Conservation (phyloP, 192 early-diverging fungal species). For the Coemansia sp. region DNA sequence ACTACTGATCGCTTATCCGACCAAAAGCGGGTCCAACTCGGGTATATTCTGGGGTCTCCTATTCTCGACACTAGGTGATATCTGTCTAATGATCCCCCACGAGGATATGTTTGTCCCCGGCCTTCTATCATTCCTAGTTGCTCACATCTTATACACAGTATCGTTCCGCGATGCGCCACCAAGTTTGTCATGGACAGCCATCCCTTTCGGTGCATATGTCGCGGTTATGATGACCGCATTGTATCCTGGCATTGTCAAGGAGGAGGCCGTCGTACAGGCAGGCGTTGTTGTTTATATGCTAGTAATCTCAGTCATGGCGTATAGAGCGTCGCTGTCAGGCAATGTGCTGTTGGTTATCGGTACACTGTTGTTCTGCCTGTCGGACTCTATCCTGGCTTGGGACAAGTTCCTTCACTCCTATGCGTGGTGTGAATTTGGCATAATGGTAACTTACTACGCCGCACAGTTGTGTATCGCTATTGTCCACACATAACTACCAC, state of each 20-base stretch:
- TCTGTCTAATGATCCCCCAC: slow-evolving; percentile 32
- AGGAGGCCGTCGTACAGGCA: slow-evolving; percentile 26
- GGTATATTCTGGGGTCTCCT: slow-evolving; percentile 29
- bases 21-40: not conserved
- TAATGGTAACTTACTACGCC: slow-evolving; percentile 48
- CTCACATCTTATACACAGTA: slow-evolving; percentile 30
- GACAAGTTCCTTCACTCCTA: slow-evolving; percentile 29
- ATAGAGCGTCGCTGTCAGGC: slow-evolving; percentile 30
- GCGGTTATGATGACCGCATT: slow-evolving; percentile 22
- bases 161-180: slow-evolving; percentile 14
- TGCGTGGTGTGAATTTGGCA: slow-evolving; percentile 33
- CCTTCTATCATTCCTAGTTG: slow-evolving; percentile 36
- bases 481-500: slow-evolving; percentile 11
- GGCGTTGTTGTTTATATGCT: slow-evolving; percentile 37
- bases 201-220: slow-evolving; percentile 23
- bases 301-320: slow-evolving; percentile 38
- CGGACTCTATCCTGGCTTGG: slow-evolving; percentile 47
- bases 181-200: slow-evolving; percentile 22
- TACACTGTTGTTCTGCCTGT: slow-evolving; percentile 43
- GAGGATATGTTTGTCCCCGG: slow-evolving; percentile 42
- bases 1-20: slow-evolving; percentile 34
- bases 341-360: slow-evolving; percentile 22
- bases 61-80: slow-evolving; percentile 34
- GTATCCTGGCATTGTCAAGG: slow-evolving; percentile 21
- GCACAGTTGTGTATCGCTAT: slow-evolving; percentile 49